These are phyloP conservation scores for Poa annua DNA, from an alignment of 176 grass and related monocot genomes.

Conservation along the genomic window DNA sequence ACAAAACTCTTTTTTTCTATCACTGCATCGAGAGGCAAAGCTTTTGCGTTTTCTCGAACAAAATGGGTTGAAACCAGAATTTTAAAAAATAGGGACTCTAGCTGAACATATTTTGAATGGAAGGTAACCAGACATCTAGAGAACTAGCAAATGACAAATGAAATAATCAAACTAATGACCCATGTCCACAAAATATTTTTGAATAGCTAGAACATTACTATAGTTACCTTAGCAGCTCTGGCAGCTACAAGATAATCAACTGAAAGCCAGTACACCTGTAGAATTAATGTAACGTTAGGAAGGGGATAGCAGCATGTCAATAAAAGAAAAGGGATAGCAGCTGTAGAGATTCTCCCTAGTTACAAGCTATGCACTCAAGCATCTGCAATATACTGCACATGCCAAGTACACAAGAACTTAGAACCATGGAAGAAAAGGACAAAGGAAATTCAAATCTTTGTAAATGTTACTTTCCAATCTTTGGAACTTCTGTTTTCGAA, in stretches of 20 bases:
- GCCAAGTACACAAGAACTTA: constrained; percentile 17
- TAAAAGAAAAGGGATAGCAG: background rate
- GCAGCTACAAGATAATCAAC: constrained; percentile 88
- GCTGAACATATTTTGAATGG: constrained; percentile 29
- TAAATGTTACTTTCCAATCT: background rate
- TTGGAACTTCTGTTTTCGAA: background rate
- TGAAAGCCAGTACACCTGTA: constrained; percentile 96
- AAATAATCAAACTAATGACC: constrained; percentile 32
- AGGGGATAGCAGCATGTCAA: background rate
- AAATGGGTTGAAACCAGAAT: background rate
- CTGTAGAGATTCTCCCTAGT: constrained; percentile 25
- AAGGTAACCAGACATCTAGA: constrained; percentile 24
- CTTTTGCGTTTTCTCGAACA: too few relatives aligned
- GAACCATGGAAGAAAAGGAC: constrained; percentile 14
- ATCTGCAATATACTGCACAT: constrained; percentile 17
- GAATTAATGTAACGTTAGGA: constrained; percentile 46
- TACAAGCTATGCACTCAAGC: constrained; percentile 22
- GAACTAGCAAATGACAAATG: constrained; percentile 34
- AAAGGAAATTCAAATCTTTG: constrained; percentile 9
- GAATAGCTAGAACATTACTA: constrained; percentile 19
- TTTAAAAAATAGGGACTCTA: background rate
- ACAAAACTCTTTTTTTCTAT: too few relatives aligned
- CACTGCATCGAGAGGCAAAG: too few relatives aligned
- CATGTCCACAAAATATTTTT: constrained; percentile 27
- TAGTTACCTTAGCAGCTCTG: constrained; percentile 77